These are phyloP conservation scores for Fermentozyma sake DNA, from an alignment of 1,139 yeast species.

Conservation along the genomic window DNA sequence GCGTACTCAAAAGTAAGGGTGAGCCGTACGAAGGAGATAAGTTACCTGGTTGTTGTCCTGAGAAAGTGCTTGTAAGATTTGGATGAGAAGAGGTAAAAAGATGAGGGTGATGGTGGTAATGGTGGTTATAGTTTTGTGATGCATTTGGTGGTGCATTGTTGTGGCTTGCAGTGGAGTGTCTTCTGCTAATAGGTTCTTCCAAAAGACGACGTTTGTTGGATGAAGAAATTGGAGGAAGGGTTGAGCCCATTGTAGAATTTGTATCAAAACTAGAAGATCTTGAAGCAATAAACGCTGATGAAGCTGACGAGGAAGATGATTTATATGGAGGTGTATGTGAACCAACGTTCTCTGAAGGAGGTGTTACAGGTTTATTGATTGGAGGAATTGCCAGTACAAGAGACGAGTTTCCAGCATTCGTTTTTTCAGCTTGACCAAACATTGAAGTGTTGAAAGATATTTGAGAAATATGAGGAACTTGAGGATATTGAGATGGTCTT, in stretches of 20 bases:
- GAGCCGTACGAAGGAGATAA: slow-evolving; percentile 27
- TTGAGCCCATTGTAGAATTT: slow-evolving; percentile 8
- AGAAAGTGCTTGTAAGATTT: slow-evolving; percentile 7
- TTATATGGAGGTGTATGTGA: no score
- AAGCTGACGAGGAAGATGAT: no score
- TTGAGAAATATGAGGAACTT: slow-evolving; percentile 11
- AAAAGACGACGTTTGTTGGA: slow-evolving; percentile 12
- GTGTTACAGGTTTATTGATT: no score
- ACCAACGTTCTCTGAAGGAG: no score
- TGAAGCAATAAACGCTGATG: slow-evolving; percentile 5
- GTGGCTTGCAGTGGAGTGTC: slow-evolving; percentile 15
- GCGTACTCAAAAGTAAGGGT: slow-evolving; percentile 26
- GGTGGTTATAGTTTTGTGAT: slow-evolving; percentile 4
- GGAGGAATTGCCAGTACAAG: no score
- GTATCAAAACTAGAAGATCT: slow-evolving; percentile 35
- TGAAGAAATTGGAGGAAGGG: slow-evolving; percentile 12
- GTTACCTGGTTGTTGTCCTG: slow-evolving; percentile 15
- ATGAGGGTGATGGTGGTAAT: slow-evolving; percentile 3
- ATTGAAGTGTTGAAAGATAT: slow-evolving; percentile 39
- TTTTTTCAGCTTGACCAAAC: slow-evolving; percentile 19
- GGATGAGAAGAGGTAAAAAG: slow-evolving; percentile 11
- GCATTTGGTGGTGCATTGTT: slow-evolving; percentile 6
- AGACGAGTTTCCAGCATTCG: no score
- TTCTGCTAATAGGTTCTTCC: slow-evolving; percentile 13
- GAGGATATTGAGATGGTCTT: slow-evolving; percentile 9